These are phyloP conservation scores for Scedosporium minutisporum DNA, from an alignment of 2,329 filamentous ascomycete species.

Conservation along the genomic window DNA sequence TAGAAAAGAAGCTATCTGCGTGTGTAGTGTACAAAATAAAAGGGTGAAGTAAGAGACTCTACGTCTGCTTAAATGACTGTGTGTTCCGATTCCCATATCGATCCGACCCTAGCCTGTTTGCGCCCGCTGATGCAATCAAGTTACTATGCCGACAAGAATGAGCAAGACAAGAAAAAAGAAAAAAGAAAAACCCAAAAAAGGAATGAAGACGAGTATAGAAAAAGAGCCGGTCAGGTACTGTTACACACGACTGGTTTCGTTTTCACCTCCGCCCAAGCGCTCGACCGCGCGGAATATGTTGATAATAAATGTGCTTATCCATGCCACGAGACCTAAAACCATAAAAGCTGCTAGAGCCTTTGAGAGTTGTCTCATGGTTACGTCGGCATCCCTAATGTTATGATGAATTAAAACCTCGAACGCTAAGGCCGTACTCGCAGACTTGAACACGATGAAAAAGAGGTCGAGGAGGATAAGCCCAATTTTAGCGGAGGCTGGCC, in stretches of 20 bases:
- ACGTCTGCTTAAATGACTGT: neutral
- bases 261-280: conserved; percentile 46
- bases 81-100: neutral
- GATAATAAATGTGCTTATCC: conserved; percentile 81
- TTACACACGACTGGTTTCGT: conserved; percentile 17
- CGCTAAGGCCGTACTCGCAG: conserved; percentile 81
- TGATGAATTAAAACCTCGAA: conserved; percentile 70
- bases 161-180: neutral
- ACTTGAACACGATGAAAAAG: conserved; percentile 95
- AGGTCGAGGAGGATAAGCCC: conserved; percentile 84
- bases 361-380: conserved; percentile 22
- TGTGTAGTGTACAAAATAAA: neutral
- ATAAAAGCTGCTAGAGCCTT: conserved; percentile 70
- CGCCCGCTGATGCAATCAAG: neutral
- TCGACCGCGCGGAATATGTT: conserved; percentile 67
- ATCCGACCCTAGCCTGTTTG: neutral
- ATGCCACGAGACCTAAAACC: conserved; percentile 74
- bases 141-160: neutral
- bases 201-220: neutral
- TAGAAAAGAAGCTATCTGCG: neutral
- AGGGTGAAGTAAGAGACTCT: neutral
- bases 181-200: neutral
- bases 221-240: neutral
- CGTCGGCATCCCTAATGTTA: conserved; percentile 27
- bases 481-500: conserved; percentile 75